These are phyloP conservation scores for Apiospora sp. DNA, from an alignment of 2,329 filamentous ascomycete genomes.

Conservation along the genomic window DNA sequence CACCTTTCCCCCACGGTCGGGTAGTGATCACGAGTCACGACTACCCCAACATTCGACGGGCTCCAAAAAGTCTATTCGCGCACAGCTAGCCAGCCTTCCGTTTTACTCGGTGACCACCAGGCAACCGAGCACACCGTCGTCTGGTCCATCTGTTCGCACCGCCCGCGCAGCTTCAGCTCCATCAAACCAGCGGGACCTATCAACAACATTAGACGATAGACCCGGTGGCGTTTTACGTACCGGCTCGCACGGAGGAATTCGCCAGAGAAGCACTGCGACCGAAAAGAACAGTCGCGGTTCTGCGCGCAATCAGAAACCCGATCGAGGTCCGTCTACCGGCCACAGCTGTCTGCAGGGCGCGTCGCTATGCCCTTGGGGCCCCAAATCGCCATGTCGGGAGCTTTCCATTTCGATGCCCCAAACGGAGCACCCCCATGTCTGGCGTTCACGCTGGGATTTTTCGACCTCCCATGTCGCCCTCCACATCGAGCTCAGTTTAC, in stretches of 20 bases:
- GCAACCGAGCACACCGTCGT: background rate
- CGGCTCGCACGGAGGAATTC: background rate
- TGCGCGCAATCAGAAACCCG: slow-evolving; percentile 18
- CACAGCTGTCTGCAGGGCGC: background rate
- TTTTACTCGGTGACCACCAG: background rate
- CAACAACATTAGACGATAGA: background rate
- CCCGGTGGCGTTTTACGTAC: background rate
- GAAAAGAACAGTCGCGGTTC: background rate
- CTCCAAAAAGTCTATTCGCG: background rate
- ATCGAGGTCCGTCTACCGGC: background rate
- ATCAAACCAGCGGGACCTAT: background rate
- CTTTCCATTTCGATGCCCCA: slow-evolving; percentile 44
- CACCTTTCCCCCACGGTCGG: background rate
- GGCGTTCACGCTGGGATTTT: slow-evolving; percentile 51
- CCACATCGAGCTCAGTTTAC: slow-evolving; percentile 48
- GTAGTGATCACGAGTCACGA: background rate
- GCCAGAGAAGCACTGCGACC: background rate
- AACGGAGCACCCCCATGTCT: slow-evolving; percentile 35
- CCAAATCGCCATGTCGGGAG: slow-evolving; percentile 44
- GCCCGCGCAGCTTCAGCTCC: background rate
- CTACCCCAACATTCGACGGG: slow-evolving; percentile 9
- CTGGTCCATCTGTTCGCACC: background rate
- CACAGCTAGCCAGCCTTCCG: background rate
- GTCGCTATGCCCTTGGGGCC: slow-evolving; percentile 16
- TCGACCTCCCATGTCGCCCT: slow-evolving; percentile 54